These are phyloP conservation scores for Phyllostachys edulis DNA, from an alignment of 176 grass and related monocot genomes.

Conservation along the genomic window DNA sequence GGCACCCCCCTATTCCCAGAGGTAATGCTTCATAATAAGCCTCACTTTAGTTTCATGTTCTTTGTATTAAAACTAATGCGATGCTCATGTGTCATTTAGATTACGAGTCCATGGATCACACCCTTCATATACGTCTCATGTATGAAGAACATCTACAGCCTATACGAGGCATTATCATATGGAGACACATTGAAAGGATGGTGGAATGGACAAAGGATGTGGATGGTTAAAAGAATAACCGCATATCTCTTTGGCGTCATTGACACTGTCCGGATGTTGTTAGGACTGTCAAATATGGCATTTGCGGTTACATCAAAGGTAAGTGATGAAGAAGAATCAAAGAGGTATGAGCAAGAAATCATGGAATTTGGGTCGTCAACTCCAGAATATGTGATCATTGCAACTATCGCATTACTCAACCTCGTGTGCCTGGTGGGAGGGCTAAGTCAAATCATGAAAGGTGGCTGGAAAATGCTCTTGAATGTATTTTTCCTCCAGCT, in stretches of 20 bases:
- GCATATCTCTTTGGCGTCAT: constrained; percentile 53
- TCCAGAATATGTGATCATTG: constrained; percentile 59
- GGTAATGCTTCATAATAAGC: constrained; percentile 36
- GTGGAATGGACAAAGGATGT: constrained; percentile 79
- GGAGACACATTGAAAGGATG: constrained; percentile 56
- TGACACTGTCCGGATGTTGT: constrained; percentile 40
- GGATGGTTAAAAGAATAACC: constrained; percentile 65
- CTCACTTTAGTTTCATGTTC: background rate
- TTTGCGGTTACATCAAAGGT: constrained; percentile 65
- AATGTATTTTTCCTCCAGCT: constrained; percentile 49
- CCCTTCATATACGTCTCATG: constrained; percentile 55
- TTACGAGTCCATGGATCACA: constrained; percentile 51
- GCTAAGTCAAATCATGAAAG: constrained; percentile 5
- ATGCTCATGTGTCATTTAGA: constrained; percentile 33
- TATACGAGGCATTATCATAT: constrained; percentile 46
- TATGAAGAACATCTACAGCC: constrained; percentile 41
- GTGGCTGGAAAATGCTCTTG: background rate
- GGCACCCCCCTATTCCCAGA: constrained; percentile 64
- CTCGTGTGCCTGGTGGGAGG: constrained; percentile 47
- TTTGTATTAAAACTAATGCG: constrained; percentile 13
- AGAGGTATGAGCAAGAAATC: constrained; percentile 72
- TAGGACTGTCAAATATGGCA: constrained; percentile 49
- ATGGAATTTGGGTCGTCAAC: constrained; percentile 63
- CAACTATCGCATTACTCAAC: constrained; percentile 57
- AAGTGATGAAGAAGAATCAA: constrained; percentile 40